Base-by-base conservation (phyloP, 2,329 filamentous ascomycete species). In the Rasamsonia emersonii region DNA sequence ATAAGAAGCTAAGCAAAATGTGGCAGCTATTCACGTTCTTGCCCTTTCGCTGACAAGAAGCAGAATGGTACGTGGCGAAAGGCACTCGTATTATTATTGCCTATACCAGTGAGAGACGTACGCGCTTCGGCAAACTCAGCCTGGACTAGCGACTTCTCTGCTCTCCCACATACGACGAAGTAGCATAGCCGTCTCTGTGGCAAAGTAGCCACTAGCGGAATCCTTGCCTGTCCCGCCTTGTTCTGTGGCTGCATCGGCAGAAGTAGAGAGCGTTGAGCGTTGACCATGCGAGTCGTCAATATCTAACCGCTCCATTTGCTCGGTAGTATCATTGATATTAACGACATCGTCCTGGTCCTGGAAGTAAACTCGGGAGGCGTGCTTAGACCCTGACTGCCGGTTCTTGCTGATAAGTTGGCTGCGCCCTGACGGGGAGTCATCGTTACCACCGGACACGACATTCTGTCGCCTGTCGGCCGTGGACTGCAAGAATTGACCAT, bases 111-210 rank as follows among this genome's bases (percentile, higher is more conserved):
- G n/a, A n/a, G n/a, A n/a, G n/a, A n/a, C n/a, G n/a, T n/a, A n/a
- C n/a, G n/a, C n/a, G 29, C 16, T 33, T 41, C 30, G 20, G 21
- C 27, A 28, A 24, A 10, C 28, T 51, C 39, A 60, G 18, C 53
- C 53, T 15, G 49, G 52, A 10, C 47, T 50, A 11, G 59, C 53
- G 4, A 62, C 56, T 33, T 62, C 58, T 28, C 60, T 56, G 33
- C 56, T 62, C 28, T 63, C 58, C 60, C 60, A 64, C 45, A 63
- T 58, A 28, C 60, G 56, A 24, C 59, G 56, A 32, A 63, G 49
- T 46, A 64, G 53, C 45, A 64, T 47, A 19, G 59, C 59, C 4
- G 45, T 39, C 33, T 59, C 58, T 30, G 42, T 52, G 3, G 53
- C 40, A 11, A 43, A 44, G 21, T 51, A 50, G 17, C 39, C 43